Evolutionary conservation across 1,284 basidiomycete species (phyloP).

Genomic region (Boletus subluridellus): DNA sequence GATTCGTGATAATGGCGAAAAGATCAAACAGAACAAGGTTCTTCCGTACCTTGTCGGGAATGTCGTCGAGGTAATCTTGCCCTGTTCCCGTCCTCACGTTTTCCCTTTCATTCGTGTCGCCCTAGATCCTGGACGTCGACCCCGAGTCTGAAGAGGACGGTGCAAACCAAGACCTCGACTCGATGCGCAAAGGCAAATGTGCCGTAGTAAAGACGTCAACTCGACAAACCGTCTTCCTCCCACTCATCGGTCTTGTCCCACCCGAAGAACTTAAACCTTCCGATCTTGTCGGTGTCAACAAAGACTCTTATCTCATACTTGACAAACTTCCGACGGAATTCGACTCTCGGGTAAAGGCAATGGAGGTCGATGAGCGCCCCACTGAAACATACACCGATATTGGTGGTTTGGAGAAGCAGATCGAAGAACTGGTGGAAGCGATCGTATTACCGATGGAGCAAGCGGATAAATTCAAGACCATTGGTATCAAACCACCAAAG

Average conservation of each 20-base stretch:
- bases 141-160: slow-evolving; percentile 92
- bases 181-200: slow-evolving; percentile 94
- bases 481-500: slow-evolving; percentile 97
- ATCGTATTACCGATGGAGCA: slow-evolving; percentile 90
- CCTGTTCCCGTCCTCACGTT: neutral
- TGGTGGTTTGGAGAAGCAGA: slow-evolving; percentile 98
- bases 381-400: slow-evolving; percentile 98
- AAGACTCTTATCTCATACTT: slow-evolving; percentile 97
- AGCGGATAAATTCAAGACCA: slow-evolving; percentile 94
- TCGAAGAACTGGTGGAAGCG: slow-evolving; percentile 96
- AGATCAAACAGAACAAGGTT: slow-evolving; percentile 99
- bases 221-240: slow-evolving; percentile 96
- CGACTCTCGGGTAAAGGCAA: slow-evolving; percentile 97
- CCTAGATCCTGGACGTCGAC: slow-evolving; percentile 90
- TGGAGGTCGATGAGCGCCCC: slow-evolving; percentile 99
- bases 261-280: slow-evolving; percentile 85
- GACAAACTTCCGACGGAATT: slow-evolving; percentile 97
- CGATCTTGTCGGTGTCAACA: slow-evolving; percentile 98
- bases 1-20: slow-evolving; percentile 96
- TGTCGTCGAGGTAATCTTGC: slow-evolving; percentile 78
- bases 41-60: slow-evolving; percentile 97
- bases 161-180: slow-evolving; percentile 90
- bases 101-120: slow-evolving; percentile 5
- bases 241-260: slow-evolving; percentile 95
- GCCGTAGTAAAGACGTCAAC: slow-evolving; percentile 99